phyloP scores from a whole-genome alignment of 225 moss, liverwort and hornwort species.

The Bryoerythrophyllum caledonicum region DNA sequence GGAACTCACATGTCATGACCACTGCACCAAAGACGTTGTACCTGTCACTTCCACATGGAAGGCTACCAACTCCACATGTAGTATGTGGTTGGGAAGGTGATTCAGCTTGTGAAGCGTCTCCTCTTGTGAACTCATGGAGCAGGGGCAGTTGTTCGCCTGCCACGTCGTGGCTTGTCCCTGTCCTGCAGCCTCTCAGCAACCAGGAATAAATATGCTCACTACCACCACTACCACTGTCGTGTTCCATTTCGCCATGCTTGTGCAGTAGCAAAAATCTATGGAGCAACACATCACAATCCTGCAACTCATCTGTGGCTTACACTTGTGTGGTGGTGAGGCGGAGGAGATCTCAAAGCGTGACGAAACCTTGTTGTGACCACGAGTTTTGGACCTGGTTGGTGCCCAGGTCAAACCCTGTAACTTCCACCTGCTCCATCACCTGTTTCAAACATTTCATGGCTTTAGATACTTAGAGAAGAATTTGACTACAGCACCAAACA shows the following conservation, averaged over 20 bases:
- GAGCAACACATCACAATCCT: neutral
- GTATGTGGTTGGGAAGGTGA: slow-evolving; percentile 2
- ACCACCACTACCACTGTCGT: neutral
- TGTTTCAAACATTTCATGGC: neutral
- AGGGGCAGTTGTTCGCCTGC: no score
- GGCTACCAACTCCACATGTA: neutral
- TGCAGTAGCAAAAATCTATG: neutral
- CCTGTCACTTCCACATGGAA: neutral
- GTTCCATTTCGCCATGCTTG: neutral
- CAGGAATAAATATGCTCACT: neutral
- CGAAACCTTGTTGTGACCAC: neutral
- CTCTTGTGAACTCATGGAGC: neutral
- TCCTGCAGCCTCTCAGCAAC: slow-evolving; percentile 9
- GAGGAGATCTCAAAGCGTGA: neutral
- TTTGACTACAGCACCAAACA: no score
- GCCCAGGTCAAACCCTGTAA: neutral
- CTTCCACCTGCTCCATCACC: neutral
- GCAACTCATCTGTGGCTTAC: neutral
- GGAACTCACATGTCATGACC: no score
- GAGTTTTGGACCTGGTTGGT: neutral
- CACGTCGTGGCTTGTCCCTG: neutral
- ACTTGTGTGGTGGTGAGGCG: neutral
- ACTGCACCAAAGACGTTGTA: slow-evolving; percentile 4
- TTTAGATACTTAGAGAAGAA: no score
- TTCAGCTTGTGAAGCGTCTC: neutral